Percentiles rank a stretch among this genome's conserved stretches.
Evolutionary conservation across 495 filamentous ascomycete species (phyloP).

Genomic region (Letharia lupina): DNA sequence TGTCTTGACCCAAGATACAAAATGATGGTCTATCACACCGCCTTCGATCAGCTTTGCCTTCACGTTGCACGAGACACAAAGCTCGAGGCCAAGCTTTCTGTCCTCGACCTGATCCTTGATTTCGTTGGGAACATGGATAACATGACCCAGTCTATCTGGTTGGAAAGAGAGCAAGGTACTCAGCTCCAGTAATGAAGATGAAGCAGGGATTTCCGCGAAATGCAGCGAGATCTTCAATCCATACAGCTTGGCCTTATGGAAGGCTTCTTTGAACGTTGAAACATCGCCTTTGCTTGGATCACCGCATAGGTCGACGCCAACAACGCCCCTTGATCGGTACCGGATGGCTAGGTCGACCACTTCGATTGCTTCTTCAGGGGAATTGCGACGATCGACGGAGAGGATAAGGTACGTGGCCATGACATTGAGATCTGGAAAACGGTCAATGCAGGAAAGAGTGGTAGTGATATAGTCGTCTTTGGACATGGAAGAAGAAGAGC

Average conservation of each 20-base stretch:
- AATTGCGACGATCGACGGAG: slow-evolving; percentile 60
- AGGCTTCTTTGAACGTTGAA: slow-evolving; percentile 45
- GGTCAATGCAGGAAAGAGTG: slow-evolving; percentile 50
- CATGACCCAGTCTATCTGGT: slow-evolving; percentile 71
- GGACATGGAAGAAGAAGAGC: slow-evolving; percentile 49
- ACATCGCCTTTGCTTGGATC: slow-evolving; percentile 59
- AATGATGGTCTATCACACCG: slow-evolving; percentile 62
- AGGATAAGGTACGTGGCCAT: slow-evolving; percentile 62
- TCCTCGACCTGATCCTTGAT: slow-evolving; percentile 47
- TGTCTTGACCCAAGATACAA: slow-evolving; percentile 53
- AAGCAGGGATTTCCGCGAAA: slow-evolving; percentile 60
- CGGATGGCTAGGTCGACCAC: slow-evolving; percentile 54
- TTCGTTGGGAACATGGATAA: slow-evolving; percentile 58
- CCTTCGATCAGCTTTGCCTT: slow-evolving; percentile 64
- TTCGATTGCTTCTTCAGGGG: slow-evolving; percentile 45
- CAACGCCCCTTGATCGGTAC: slow-evolving; percentile 50
- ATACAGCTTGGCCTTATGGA: slow-evolving; percentile 44
- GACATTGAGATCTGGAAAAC: slow-evolving; percentile 31
- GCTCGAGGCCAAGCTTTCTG: slow-evolving; percentile 54
- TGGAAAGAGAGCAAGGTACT: slow-evolving; percentile 50
- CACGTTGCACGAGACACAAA: slow-evolving; percentile 78
- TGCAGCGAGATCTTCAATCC: slow-evolving; percentile 63
- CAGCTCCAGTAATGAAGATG: slow-evolving; percentile 50
- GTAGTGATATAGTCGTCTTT: slow-evolving; percentile 56
- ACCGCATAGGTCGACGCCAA: slow-evolving; percentile 75